Percentiles rank a stretch among this genome's conserved stretches.
phyloP scores from a whole-genome alignment of 2,329 filamentous ascomycete genomes.

The Trichophyton equinum region DNA sequence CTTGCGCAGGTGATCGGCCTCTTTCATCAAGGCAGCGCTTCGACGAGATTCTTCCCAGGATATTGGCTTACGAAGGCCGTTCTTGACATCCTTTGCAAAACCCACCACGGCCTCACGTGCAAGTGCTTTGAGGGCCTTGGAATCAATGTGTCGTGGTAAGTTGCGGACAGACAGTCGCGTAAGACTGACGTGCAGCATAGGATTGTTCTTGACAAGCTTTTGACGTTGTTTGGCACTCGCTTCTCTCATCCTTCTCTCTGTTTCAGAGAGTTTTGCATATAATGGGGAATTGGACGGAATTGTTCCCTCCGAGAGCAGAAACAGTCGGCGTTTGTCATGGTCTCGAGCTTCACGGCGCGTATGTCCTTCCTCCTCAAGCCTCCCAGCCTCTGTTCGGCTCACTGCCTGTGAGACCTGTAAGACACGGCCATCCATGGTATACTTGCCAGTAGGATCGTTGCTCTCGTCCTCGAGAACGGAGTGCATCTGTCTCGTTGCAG shows the following conservation, averaged over 20 bases:
- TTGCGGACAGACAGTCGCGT: constrained; percentile 88
- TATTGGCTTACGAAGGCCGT: constrained; percentile 59
- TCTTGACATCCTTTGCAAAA: constrained; percentile 81
- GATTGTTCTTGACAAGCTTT: constrained; percentile 81
- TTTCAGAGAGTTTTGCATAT: constrained; percentile 60
- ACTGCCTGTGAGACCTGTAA: constrained; percentile 77
- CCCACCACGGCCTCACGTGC: constrained; percentile 87
- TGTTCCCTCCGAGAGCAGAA: constrained; percentile 74
- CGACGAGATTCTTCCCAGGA: constrained; percentile 81
- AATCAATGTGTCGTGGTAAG: constrained; percentile 66
- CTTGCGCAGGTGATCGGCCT: constrained; percentile 68
- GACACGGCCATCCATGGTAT: constrained; percentile 81
- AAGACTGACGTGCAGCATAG: constrained; percentile 73
- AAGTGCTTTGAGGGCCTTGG: constrained; percentile 81
- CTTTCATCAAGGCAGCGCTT: constrained; percentile 65
- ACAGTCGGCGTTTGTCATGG: constrained; percentile 81
- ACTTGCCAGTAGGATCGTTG: constrained; percentile 67
- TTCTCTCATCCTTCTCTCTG: constrained; percentile 79
- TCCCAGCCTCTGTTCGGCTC: constrained; percentile 64
- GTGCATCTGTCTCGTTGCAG: constrained; percentile 46
- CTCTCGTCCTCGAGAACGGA: constrained; percentile 82
- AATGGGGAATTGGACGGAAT: constrained; percentile 66
- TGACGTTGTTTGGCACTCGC: constrained; percentile 77
- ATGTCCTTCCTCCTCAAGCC: constrained; percentile 57
- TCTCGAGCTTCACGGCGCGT: constrained; percentile 53